Conservation (phyloP, 163 green algal genomes). For the Scenedesmus sp. region DNA sequence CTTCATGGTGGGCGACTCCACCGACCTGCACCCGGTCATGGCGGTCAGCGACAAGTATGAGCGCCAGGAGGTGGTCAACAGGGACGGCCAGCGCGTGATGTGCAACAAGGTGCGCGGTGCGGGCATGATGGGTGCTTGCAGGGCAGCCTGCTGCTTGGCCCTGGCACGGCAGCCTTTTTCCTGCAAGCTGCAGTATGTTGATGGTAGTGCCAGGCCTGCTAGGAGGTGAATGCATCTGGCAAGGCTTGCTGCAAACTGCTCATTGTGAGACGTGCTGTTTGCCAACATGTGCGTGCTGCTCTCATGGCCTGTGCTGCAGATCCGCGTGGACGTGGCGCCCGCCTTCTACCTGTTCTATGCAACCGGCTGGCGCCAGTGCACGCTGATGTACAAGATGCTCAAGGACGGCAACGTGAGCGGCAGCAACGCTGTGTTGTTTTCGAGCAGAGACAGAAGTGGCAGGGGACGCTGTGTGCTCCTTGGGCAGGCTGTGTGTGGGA, state of each 20-base stretch:
- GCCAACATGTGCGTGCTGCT: not conserved
- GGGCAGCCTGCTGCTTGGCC: too few species aligned
- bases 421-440: not conserved
- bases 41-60: conserved; percentile 36
- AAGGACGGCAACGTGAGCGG: conserved; percentile 37
- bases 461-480: not conserved
- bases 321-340: conserved; percentile 15
- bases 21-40: conserved; percentile 14
- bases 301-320: conserved; percentile 5
- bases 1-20: conserved; percentile 17
- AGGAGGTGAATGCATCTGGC: not conserved
- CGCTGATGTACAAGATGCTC: conserved; percentile 34
- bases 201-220: not conserved
- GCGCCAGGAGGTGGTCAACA: conserved; percentile 4
- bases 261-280: not conserved
- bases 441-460: not conserved
- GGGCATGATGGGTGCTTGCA: not conserved
- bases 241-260: not conserved
- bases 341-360: conserved; percentile 52
- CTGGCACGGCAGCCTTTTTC: not conserved
- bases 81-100: not conserved
- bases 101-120: conserved; percentile 29
- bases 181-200: not conserved
- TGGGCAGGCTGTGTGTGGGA: not conserved
- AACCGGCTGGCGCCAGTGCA: conserved; percentile 46